Percentiles rank a stretch among this genome's conserved stretches.
phyloP scores from a whole-genome alignment of 2,329 filamentous ascomycete genomes.

The Leptodontidium sp. region DNA sequence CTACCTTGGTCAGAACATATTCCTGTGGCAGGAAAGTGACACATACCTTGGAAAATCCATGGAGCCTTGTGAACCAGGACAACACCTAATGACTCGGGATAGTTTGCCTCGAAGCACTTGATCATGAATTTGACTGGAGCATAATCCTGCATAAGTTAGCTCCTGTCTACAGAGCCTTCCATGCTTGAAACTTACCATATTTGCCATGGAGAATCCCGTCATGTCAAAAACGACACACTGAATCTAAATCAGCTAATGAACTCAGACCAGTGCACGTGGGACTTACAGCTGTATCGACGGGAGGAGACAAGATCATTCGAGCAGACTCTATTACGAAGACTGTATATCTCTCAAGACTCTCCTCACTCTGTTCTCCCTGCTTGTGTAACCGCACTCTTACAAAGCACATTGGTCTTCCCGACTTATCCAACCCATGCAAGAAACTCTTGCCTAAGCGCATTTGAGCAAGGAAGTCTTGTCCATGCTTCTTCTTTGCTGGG shows the following conservation, averaged over 20 bases:
- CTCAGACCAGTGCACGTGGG: background rate
- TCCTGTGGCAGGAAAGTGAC: constrained; percentile 38
- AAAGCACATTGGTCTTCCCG: constrained; percentile 85
- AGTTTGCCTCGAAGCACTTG: constrained; percentile 98
- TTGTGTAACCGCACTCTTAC: constrained; percentile 85
- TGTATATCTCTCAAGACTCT: constrained; percentile 86
- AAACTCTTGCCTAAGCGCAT: constrained; percentile 92
- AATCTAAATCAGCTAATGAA: constrained; percentile 13
- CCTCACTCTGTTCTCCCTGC: constrained; percentile 81
- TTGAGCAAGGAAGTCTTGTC: constrained; percentile 82
- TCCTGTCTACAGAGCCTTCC: background rate
- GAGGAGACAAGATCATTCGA: constrained; percentile 79
- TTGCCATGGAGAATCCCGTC: constrained; percentile 90
- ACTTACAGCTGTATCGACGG: constrained; percentile 91
- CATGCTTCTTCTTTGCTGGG: constrained; percentile 67
- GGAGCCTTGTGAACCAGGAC: constrained; percentile 96
- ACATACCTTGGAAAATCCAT: constrained; percentile 89
- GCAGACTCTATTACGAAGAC: constrained; percentile 95
- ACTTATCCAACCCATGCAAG: constrained; percentile 85
- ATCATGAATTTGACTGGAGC: constrained; percentile 99
- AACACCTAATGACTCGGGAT: constrained; percentile 88
- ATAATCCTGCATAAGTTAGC: constrained; percentile 71
- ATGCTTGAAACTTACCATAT: constrained; percentile 71
- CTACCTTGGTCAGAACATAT: constrained; percentile 51
- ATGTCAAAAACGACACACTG: constrained; percentile 96